Percentiles rank a stretch among this genome's conserved stretches.
phyloP scores from a whole-genome alignment of 2,329 filamentous ascomycete species.

The Chrysoporthe cubensis region DNA sequence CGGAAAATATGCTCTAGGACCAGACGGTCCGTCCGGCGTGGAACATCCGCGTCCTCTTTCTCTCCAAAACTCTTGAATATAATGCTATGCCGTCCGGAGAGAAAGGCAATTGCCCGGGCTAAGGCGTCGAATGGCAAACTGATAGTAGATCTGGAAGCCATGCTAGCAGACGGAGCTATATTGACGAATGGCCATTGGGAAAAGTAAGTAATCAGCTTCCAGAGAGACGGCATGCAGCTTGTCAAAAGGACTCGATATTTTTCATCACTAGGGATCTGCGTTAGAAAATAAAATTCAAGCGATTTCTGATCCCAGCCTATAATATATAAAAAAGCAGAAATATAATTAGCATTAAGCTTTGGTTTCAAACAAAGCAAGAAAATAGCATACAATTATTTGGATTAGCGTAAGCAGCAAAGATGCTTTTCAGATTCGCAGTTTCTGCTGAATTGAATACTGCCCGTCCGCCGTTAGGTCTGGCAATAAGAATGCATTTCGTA shows the following conservation, averaged over 20 bases:
- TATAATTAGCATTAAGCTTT: too few species aligned
- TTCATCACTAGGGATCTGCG: not conserved
- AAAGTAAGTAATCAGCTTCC: conserved; percentile 5
- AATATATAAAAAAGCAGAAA: too few species aligned
- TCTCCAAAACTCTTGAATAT: not conserved
- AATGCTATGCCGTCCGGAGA: conserved; percentile 7
- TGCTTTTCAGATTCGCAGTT: too few species aligned
- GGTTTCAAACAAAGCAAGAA: too few species aligned
- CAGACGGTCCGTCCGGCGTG: conserved; percentile 9
- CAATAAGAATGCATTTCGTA: too few species aligned
- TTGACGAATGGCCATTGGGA: conserved; percentile 7
- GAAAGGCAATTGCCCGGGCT: not conserved
- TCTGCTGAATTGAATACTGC: too few species aligned
- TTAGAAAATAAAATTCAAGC: too few species aligned
- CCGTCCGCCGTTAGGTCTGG: too few species aligned
- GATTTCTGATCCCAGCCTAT: too few species aligned
- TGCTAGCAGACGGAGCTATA: not conserved
- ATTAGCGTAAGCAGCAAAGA: too few species aligned
- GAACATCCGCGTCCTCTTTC: not conserved
- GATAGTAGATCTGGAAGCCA: conserved; percentile 4
- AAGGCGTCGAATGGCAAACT: not conserved
- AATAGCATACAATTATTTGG: too few species aligned
- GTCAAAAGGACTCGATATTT: not conserved
- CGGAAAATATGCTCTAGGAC: conserved; percentile 8
- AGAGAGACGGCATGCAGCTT: conserved; percentile 7